Evolutionary conservation across 805 yeast genomes (phyloP), one percentile per base, ranked within the genome.

Genomic region (Starmerella cellae): DNA sequence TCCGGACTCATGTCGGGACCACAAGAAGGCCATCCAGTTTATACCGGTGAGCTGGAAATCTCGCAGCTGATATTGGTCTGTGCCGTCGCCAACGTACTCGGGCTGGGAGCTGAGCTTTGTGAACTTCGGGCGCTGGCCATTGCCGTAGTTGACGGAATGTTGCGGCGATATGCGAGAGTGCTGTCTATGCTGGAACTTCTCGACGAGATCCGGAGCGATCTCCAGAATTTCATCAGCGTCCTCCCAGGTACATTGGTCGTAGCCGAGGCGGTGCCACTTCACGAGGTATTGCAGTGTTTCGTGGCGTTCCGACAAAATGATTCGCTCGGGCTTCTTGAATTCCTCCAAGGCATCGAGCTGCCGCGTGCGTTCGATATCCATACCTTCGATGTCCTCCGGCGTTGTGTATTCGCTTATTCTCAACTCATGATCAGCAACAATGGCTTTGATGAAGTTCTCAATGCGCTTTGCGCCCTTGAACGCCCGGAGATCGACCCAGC

Each of bases 1-100:
- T 43, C 98, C 97, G 61, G 91, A 91, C 64, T 91, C 96, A 61
- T 88, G 83, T 55, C 96, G 74, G 3, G 95, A 83, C 98, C 98
- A 91, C 47, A 91, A 66, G 60, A 88, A 91, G 0, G 98, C 98
- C 98, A 91, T 91, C 99, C 99, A 91, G 62, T 91, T 91, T 48
- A 91, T 71, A 43, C 99, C 99, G 0, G 98, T 91, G 60, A 91
- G 71, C 67, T 91, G 99, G 73, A 91, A 91, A 65, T 91, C 98
- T 60, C 98, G 75, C 50, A 91, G 70, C 60, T 81, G 91, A 20
- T 21, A 34, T 6, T 18, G n/a, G 24, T 41, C 44, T 11, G 37
- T 19, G 21, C 31, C 47, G 39, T 96, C 95, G 59, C 85, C 85
- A 50, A 91, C 78, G 57, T 80, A 91, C 13, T 77, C 69, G 1